A percentile compares a stretch with the other conserved stretches of the same genome.
phyloP scores from a whole-genome alignment of 23 red algal species.

The Chondrus crispus region DNA sequence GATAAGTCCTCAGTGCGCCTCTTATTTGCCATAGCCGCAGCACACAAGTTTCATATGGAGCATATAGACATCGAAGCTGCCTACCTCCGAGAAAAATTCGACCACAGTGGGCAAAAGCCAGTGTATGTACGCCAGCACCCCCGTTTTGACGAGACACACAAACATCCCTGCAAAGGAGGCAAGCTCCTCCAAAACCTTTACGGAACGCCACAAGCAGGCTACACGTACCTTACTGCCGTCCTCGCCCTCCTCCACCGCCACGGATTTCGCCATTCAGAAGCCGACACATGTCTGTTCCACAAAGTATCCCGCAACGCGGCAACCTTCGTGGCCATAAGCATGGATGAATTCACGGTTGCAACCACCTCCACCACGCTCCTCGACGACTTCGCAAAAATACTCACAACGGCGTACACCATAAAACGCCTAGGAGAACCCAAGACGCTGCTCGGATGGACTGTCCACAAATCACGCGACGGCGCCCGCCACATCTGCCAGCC shows the following conservation, averaged over 20 bases:
- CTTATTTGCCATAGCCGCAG: not conserved
- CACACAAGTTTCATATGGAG: not conserved
- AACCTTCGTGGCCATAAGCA: not conserved
- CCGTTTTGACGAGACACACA: not conserved
- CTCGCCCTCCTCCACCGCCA: not conserved
- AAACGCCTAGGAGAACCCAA: not conserved
- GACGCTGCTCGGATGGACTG: not conserved
- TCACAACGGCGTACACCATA: not conserved
- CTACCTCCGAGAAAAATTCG: constrained; percentile 9
- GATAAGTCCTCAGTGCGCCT: not conserved
- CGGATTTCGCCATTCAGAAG: not conserved
- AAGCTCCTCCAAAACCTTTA: not conserved
- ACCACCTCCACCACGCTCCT: not conserved
- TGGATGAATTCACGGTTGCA: not conserved
- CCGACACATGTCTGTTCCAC: constrained; percentile 4
- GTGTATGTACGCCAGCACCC: constrained; percentile 20
- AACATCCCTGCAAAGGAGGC: not conserved
- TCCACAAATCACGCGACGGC: not conserved
- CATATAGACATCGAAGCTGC: constrained; percentile 36
- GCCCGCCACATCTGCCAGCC: not conserved
- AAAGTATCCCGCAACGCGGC: not conserved
- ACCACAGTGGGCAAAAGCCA: not conserved
- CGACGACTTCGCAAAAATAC: not conserved
- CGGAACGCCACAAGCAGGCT: not conserved
- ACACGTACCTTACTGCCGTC: not conserved